Evolutionary conservation across 1,284 basidiomycete species (phyloP), one percentile per base, ranked within the genome.

Genomic region (Cutaneotrichosporon mucoides): DNA sequence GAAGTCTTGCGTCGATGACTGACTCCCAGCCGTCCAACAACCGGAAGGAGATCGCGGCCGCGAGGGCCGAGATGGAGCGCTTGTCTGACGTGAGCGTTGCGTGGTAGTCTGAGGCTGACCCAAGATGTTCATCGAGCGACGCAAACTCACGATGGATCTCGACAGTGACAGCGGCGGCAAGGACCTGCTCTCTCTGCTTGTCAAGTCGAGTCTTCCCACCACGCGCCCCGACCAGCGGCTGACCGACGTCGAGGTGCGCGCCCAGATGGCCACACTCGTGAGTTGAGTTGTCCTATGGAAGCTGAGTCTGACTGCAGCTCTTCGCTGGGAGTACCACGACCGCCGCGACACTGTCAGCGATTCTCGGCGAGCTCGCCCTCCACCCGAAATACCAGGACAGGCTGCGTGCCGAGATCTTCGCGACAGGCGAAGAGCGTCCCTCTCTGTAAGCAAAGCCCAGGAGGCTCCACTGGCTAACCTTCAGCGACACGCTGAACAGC

Each of bases 191-290:
- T 74, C 73, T 0, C 68, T 85, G 24, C 78, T 86, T 60, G 16
- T 60, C 35, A 82, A 81, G 47, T 86, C 86, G 3, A 87, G 86
- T 69, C 73, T 83, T 65, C 80, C 83, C 3, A 72, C 80, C 7
- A 74, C 80, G 1, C 77, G 79, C 24, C 24, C 24, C 0, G 78
- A 79, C 1, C 83, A 88, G 69, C 80, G 80, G 33, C 82, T 91
- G 80, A 82, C 82, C 7, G 82, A 84, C 48, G 78, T 81, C 13
- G 88, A 91, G 68, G 84, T 88, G 2, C 78, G 87, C 34, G 87
- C 83, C 60, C 88, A 90, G 73, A 88, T 91, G 62, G 85, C 86
- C 9, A 89, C 87, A 0, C 88, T 91, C 70, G 82, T 91, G 46
- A 57, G 73, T 24, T 24, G 16, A 12, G n/a, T 16, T 42, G 45